Base-by-base conservation (phyloP, 495 filamentous ascomycete genomes). In the Trichoderma erinaceum region DNA sequence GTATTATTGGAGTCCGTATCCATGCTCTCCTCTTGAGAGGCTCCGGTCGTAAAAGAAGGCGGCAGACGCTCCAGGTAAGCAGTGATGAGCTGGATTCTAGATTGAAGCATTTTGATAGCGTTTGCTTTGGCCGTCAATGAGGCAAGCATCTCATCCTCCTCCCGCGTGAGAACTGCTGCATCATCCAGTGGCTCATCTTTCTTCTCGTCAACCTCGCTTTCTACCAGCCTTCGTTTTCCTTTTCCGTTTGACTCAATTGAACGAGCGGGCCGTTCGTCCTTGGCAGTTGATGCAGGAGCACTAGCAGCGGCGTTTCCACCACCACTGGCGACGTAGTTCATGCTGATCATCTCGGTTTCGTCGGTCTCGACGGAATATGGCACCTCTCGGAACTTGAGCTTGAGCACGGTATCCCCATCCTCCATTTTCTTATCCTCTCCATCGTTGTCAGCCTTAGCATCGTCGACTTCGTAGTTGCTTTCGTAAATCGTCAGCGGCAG, bases 291-390 rank as follows among this genome's bases (percentile, higher is more conserved):
- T 12, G 86, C 85, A 18, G 88, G 85, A 16, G 94, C 95, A 72
- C 91, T 93, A 12, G 86, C 86, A 16, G 88, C 85, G 18, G 94
- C 95, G 72, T 91, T 93, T 1, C 88, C 90, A 32, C 88, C 91
- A 29, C 89, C 89, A 63, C 89, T 85, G 1, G 93, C 93, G 38
- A 99, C 90, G 68, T 91, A 94, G 72, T 98, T 91, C 71, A 99
- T 88, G 48, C 88, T 87, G 71, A 99, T 97, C 93, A 98, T 97
- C 80, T 99, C 96, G 10, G 95, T 90, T 76, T 98, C 92, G 18
- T 90, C 91, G 0, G 92, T 97, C 76, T 99, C 95, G 21, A 97
- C 87, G 0, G 88, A 86, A 75, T 94, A 97, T 21, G 89, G 88
- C 41, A 97, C 76, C 74, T 94, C 91, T 29, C 90, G 85, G 79